phyloP scores from a whole-genome alignment of 208 protist genomes.

The Leishmania martiniquensis region DNA sequence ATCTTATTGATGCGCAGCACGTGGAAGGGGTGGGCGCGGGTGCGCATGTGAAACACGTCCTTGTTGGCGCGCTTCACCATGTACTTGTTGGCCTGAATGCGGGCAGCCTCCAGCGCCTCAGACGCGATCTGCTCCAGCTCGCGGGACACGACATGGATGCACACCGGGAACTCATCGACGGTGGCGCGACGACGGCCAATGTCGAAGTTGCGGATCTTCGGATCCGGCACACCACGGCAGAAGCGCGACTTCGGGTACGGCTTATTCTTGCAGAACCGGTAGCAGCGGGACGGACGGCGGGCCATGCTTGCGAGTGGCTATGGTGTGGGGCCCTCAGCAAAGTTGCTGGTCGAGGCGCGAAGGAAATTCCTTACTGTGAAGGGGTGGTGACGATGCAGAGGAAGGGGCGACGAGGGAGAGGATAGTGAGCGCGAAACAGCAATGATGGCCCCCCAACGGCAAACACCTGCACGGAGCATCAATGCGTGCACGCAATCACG shows the following conservation, averaged over 20 bases:
- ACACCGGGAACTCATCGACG: conserved; percentile 97
- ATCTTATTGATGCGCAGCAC: conserved; percentile 99
- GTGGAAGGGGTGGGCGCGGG: conserved; percentile 99
- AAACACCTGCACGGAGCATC: not conserved
- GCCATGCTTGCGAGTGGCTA: conserved; percentile 46
- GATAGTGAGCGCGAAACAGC: not conserved
- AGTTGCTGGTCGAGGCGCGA: not conserved
- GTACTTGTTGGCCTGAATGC: conserved; percentile 99
- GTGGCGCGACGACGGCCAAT: conserved; percentile 97
- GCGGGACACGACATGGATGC: conserved; percentile 97
- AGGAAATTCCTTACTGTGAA: not conserved
- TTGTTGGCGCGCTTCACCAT: conserved; percentile 98
- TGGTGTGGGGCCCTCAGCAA: not conserved
- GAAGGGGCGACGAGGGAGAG: not conserved
- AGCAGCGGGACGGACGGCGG: conserved; percentile 77
- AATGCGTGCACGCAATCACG: too few species aligned
- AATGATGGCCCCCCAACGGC: too few species aligned
- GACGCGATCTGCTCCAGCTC: conserved; percentile 99
- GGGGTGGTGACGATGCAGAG: not conserved
- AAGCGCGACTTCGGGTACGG: conserved; percentile 93
- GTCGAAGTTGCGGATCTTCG: conserved; percentile 99
- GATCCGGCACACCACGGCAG: conserved; percentile 99
- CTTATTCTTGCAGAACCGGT: conserved; percentile 86
- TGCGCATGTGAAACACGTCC: conserved; percentile 99
- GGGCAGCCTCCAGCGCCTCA: conserved; percentile 99